Percentiles rank a stretch among this genome's conserved stretches.
Evolutionary conservation across 305 asterid species (phyloP).

Genomic region (Fraxinus latifolia): DNA sequence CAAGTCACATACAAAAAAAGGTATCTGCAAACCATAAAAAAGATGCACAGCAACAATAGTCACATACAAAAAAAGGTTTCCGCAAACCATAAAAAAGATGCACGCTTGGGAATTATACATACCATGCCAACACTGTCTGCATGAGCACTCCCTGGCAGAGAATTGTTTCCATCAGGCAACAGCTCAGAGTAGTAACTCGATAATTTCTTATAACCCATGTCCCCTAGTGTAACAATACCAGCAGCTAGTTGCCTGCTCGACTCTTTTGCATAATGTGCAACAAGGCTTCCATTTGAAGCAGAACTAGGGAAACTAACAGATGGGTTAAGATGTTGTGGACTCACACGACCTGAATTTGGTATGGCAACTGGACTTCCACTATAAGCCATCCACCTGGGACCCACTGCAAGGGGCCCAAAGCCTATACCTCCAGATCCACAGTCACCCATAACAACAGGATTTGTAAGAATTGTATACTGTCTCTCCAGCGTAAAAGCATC

Average conservation of each 20-base stretch:
- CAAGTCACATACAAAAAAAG: not conserved
- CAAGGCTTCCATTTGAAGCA: slow-evolving; percentile 73
- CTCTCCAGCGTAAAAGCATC: slow-evolving; percentile 72
- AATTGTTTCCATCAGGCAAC: slow-evolving; percentile 57
- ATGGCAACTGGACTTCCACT: slow-evolving; percentile 76
- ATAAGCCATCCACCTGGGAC: slow-evolving; percentile 95
- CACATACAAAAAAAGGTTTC: not conserved
- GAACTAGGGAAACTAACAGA: slow-evolving; percentile 54
- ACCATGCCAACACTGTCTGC: slow-evolving; percentile 85
- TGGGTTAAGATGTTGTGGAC: slow-evolving; percentile 72
- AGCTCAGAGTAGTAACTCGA: slow-evolving; percentile 86
- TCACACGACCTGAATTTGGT: slow-evolving; percentile 61
- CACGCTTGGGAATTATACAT: slow-evolving; percentile 22
- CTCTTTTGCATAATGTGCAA: slow-evolving; percentile 92
- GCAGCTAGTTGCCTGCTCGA: slow-evolving; percentile 94
- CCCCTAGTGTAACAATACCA: slow-evolving; percentile 85
- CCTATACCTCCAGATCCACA: slow-evolving; percentile 59
- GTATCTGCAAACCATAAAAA: not conserved
- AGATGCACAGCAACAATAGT: not conserved
- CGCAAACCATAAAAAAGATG: not conserved
- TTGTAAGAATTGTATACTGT: slow-evolving; percentile 74
- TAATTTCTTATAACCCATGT: slow-evolving; percentile 79
- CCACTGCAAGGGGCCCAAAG: slow-evolving; percentile 90
- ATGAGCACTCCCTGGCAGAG: slow-evolving; percentile 47
- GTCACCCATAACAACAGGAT: slow-evolving; percentile 60